phyloP scores from a whole-genome alignment of 2,329 filamentous ascomycete species.

The Fusarium clavum region DNA sequence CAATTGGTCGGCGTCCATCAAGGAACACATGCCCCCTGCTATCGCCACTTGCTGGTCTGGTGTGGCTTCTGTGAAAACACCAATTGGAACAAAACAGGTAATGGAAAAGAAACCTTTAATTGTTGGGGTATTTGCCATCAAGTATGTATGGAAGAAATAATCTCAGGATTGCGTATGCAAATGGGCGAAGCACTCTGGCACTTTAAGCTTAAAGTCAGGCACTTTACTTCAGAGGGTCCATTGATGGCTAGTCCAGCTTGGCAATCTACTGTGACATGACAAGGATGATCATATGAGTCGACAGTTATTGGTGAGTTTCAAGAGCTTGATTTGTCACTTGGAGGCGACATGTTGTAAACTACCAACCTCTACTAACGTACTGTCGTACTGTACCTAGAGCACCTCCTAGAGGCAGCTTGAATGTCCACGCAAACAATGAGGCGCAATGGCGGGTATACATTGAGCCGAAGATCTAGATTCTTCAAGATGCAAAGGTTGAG shows the following conservation, averaged over 20 bases:
- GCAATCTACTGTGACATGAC: not conserved
- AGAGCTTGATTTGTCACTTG: not conserved
- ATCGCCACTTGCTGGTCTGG: conserved; percentile 31
- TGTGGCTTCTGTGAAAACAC: not conserved
- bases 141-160: not conserved
- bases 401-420: not conserved
- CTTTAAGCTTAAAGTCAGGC: conserved; percentile 36
- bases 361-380: not conserved
- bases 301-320: conserved; percentile 13
- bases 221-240: conserved; percentile 16
- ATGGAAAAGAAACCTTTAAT: not conserved
- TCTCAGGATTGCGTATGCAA: conserved; percentile 25
- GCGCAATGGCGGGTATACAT: conserved; percentile 11
- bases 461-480: conserved; percentile 1
- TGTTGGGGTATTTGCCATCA: conserved; percentile 9
- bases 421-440: conserved; percentile 12
- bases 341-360: not conserved
- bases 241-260: conserved; percentile 24
- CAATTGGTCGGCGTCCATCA: conserved; percentile 34
- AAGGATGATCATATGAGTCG: conserved; percentile 1
- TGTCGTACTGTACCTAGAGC: too few species aligned
- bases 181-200: conserved; percentile 31
- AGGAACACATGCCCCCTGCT: conserved; percentile 23
- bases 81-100: not conserved
- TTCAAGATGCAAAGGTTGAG: not conserved